Evolutionary conservation across 169 alveolate species (phyloP), one percentile per base, ranked within the genome.

Genomic region (Plasmodium chabaudi): DNA sequence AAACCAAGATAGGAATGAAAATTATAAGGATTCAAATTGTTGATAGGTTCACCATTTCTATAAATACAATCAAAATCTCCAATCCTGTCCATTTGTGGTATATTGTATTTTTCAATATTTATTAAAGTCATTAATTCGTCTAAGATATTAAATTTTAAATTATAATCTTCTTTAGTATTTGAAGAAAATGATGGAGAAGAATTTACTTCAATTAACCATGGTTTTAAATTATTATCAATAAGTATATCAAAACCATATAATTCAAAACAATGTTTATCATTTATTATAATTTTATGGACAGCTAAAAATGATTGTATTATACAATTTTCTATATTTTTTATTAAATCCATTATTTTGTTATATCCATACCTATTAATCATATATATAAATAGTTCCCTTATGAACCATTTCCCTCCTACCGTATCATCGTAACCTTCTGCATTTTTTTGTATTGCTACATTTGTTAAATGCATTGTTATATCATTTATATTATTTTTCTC

Each of bases 201-300:
- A 93, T 97, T 98, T 5, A 98, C 97, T 89, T 98, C 99, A 72
- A 98, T 87, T 57, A 98, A 92, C 99, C 99, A 98, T 4, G 99
- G 99, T 53, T 95, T 96, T 59, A 96, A 89, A 57, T 95, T 94
- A 17, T 91, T 94, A 87, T 98, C 99, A 34, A 98, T 92, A 44
- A 98, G 92, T 21, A 97, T 93, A 92, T 98, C 99, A 92, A 96
- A 97, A n/a, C 99, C 99, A 92, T 96, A 97, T 25, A 96, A 82
- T 82, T 97, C 98, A 72, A 94, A 96, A 74, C 98, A 95, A 72
- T 95, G 97, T 68, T 94, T 96, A 73, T 96, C 97, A 60, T 94
- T 93, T 12, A 96, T 93, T 27, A 96, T 96, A 12, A 84, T 64
- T 64, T 72, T 97, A 93, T 97, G 98, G 27, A 97, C 97, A 17